phyloP scores from a whole-genome alignment of 257 asterid species.

The Solanum chmielewskii region DNA sequence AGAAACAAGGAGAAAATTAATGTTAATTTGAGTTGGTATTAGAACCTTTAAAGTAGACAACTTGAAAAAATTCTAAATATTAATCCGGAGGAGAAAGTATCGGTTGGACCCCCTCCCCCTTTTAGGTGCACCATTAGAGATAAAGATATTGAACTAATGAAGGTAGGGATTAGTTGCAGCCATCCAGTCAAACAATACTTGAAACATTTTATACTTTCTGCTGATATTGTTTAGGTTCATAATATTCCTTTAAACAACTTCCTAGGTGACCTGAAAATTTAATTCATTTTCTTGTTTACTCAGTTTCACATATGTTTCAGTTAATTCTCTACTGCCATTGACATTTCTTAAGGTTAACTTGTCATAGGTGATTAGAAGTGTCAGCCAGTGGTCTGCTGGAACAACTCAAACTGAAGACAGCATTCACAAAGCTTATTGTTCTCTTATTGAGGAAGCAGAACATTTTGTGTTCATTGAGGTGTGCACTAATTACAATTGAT shows the following conservation, averaged over 20 bases:
- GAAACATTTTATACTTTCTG: not conserved
- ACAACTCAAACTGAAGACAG: slow-evolving; percentile 91
- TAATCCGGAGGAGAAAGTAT: not conserved
- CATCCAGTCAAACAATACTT: not conserved
- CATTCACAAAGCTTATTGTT: slow-evolving; percentile 88
- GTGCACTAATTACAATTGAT: not conserved
- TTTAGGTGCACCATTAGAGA: not conserved
- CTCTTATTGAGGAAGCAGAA: slow-evolving; percentile 80
- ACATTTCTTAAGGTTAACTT: not conserved
- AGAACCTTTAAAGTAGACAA: not conserved
- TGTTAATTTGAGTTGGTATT: not conserved
- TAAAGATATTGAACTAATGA: not conserved
- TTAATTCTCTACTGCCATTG: not conserved
- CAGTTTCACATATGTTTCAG: not conserved
- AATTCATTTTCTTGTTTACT: not conserved
- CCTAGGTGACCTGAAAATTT: not conserved
- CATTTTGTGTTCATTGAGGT: slow-evolving; percentile 89
- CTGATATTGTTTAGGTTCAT: not conserved
- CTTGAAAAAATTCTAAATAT: not conserved
- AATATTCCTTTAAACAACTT: not conserved
- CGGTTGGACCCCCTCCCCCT: not conserved
- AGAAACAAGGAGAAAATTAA: not conserved
- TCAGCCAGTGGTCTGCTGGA: slow-evolving; percentile 98
- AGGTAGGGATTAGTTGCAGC: not conserved
- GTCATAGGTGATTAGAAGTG: slow-evolving; percentile 81